These are phyloP conservation scores for Bacterosira constricta DNA, from an alignment of 108 stramenopile species.

Conservation along the genomic window DNA sequence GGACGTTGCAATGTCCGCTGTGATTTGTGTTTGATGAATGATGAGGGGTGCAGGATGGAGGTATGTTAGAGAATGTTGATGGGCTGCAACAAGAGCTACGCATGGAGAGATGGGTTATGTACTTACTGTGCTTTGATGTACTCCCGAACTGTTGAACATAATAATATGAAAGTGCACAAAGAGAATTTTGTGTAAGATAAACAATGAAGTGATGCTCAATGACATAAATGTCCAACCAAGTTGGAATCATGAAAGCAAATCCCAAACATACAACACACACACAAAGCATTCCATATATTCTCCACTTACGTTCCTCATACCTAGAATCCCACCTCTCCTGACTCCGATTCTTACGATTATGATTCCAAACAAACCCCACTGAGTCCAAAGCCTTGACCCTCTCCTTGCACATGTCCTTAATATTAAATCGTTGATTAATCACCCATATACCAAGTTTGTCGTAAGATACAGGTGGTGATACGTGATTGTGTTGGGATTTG, in stretches of 20 bases:
- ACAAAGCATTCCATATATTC: no score
- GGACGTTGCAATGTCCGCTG: conserved; percentile 39
- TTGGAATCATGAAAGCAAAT: no score
- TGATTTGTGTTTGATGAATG: not conserved
- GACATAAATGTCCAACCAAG: no score
- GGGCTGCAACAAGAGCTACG: not conserved
- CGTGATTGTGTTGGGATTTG: conserved; percentile 20
- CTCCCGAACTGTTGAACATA: not conserved
- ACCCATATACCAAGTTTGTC: conserved; percentile 44
- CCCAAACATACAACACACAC: not conserved
- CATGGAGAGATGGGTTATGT: no score
- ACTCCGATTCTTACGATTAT: conserved; percentile 35
- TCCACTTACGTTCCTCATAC: conserved; percentile 25
- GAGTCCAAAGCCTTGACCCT: conserved; percentile 39
- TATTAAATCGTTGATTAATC: conserved; percentile 46
- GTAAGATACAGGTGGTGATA: conserved; percentile 17
- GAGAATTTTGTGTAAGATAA: no score
- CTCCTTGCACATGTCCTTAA: conserved; percentile 42
- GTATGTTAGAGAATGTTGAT: not conserved
- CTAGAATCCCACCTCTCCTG: conserved; percentile 25
- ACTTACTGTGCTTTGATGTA: conserved; percentile 18
- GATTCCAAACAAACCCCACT: conserved; percentile 53
- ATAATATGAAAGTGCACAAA: not conserved
- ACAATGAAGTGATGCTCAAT: no score
- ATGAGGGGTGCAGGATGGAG: no score